Conservation (phyloP, 208 protist species). For the Herpetomonas tarakana region DNA sequence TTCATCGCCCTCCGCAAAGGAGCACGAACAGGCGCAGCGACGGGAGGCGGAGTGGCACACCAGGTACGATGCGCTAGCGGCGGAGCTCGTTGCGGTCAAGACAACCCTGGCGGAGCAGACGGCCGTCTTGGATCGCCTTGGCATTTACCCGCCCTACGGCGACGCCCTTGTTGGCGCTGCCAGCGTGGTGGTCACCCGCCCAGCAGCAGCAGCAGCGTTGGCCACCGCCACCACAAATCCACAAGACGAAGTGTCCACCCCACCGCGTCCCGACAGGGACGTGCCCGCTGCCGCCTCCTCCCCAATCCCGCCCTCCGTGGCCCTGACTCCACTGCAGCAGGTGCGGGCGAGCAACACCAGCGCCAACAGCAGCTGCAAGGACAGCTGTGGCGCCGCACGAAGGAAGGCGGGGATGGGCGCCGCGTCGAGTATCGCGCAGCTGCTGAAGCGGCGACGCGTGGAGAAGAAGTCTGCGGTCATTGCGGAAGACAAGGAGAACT, state of each 20-base stretch:
- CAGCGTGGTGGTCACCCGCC: not conserved
- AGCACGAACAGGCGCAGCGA: too few relatives aligned
- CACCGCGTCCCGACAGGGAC: too few relatives aligned
- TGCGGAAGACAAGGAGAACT: too few relatives aligned
- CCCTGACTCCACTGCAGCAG: too few relatives aligned
- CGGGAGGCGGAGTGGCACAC: slow-evolving; percentile 8
- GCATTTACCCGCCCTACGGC: slow-evolving; percentile 43
- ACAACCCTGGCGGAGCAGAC: slow-evolving; percentile 46
- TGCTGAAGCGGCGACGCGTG: too few relatives aligned
- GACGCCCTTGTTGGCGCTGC: slow-evolving; percentile 23
- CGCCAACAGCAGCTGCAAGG: slow-evolving; percentile 1
- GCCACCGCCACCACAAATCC: too few relatives aligned
- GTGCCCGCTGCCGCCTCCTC: too few relatives aligned
- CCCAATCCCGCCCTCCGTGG: too few relatives aligned
- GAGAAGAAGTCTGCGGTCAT: too few relatives aligned
- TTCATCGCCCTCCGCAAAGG: too few relatives aligned
- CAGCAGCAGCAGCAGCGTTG: slow-evolving; percentile 7
- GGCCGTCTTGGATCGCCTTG: slow-evolving; percentile 60
- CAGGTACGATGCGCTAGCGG: slow-evolving; percentile 28
- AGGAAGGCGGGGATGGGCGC: slow-evolving; percentile 4
- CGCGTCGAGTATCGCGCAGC: not conserved
- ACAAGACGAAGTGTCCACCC: too few relatives aligned
- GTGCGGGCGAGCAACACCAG: slow-evolving; percentile 12
- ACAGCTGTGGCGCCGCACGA: too few relatives aligned
- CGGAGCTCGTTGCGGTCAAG: slow-evolving; percentile 46